phyloP scores from a whole-genome alignment of 2,329 filamentous ascomycete genomes.

The Didymella pomorum region DNA sequence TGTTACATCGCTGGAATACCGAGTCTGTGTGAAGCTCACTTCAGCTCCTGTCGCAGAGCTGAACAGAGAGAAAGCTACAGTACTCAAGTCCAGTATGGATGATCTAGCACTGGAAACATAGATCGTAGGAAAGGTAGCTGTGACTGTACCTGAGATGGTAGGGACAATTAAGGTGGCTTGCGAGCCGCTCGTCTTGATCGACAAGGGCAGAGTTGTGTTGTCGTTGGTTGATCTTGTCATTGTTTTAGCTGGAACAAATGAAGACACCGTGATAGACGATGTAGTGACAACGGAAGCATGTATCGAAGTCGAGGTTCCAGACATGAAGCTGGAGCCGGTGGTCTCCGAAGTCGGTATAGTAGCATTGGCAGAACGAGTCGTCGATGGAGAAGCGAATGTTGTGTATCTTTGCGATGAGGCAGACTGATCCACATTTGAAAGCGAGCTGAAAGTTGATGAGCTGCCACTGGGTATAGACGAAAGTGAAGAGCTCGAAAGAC shows the following conservation, averaged over 20 bases:
- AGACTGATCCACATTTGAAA: background rate
- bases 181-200: background rate
- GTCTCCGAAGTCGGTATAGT: constrained; percentile 7
- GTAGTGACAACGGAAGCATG: background rate
- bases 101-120: constrained; percentile 9
- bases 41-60: constrained; percentile 7
- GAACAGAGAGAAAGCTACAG: constrained; percentile 14
- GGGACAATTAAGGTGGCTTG: background rate
- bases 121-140: constrained; percentile 17
- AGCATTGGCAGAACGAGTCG: background rate
- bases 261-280: background rate
- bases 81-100: constrained; percentile 4
- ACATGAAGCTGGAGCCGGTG: background rate
- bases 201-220: background rate
- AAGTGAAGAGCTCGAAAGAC: background rate
- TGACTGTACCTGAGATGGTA: background rate
- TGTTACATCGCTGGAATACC: background rate
- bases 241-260: background rate
- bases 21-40: background rate
- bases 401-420: background rate
- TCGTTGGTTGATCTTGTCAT: background rate
- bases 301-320: background rate
- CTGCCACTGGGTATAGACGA: background rate
- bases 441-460: background rate
- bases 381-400: background rate